A percentile compares a stretch with the other conserved stretches of the same genome.
phyloP scores from a whole-genome alignment of 257 asterid species.

The Fraxinus americana region DNA sequence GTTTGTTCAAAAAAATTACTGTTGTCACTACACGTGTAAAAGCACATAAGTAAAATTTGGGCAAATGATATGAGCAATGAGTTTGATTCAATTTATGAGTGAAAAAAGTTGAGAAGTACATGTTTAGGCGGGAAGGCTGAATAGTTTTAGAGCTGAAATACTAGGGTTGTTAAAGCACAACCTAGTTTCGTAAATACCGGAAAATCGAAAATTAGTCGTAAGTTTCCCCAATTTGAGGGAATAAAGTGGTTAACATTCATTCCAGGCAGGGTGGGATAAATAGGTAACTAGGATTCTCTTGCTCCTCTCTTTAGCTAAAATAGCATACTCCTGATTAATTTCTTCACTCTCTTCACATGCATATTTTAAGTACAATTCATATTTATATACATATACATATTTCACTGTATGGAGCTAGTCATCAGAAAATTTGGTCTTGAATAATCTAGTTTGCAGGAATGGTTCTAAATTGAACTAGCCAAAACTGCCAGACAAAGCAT shows the following conservation, averaged over 20 bases:
- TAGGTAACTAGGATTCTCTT: background rate
- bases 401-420: slow-evolving; percentile 9
- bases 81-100: background rate
- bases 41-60: slow-evolving; percentile 9
- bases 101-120: background rate
- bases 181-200: background rate
- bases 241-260: background rate
- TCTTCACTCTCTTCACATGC: slow-evolving; percentile 1
- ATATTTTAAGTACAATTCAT: background rate
- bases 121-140: background rate
- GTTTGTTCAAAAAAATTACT: background rate
- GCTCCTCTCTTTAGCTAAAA: slow-evolving; percentile 12
- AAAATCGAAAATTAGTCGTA: background rate
- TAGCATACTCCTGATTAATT: background rate
- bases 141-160: background rate
- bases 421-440: background rate
- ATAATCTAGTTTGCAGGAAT: background rate
- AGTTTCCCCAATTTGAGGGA: background rate
- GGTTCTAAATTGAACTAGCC: background rate
- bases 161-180: background rate
- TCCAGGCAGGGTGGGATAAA: background rate
- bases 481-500: background rate
- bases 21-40: background rate
- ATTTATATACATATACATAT: background rate
- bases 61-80: background rate